Evolutionary conservation across 106 monocot genomes (phyloP).

Genomic region (Acanthochlamys bracteata): DNA sequence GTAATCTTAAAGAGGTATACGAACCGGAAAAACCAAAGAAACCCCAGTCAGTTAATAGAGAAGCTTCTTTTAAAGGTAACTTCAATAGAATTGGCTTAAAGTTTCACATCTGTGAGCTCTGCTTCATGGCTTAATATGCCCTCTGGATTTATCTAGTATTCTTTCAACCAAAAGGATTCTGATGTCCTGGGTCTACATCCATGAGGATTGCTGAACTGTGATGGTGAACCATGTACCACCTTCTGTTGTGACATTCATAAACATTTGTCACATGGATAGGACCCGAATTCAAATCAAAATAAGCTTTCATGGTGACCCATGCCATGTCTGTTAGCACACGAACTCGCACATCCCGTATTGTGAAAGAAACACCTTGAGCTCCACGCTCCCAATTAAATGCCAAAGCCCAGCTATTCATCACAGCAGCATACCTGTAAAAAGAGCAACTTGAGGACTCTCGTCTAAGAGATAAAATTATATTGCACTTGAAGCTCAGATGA

Average conservation of each 20-base stretch:
- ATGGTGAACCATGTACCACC: constrained; percentile 82
- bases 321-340: constrained; percentile 52
- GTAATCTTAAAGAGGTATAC: too few relatives aligned
- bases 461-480: background rate
- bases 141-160: too few relatives aligned
- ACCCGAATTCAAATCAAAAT: constrained; percentile 37
- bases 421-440: constrained; percentile 34
- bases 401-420: constrained; percentile 56
- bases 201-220: constrained; percentile 45
- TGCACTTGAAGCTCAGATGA: background rate
- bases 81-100: too few relatives aligned
- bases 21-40: too few relatives aligned
- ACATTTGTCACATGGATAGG: constrained; percentile 71
- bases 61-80: too few relatives aligned
- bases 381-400: constrained; percentile 56
- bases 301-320: constrained; percentile 80
- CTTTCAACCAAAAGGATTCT: constrained; percentile 1
- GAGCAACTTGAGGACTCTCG: background rate
- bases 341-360: constrained; percentile 56
- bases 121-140: too few relatives aligned
- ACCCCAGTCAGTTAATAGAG: too few relatives aligned
- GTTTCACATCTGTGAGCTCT: too few relatives aligned
- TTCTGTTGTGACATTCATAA: constrained; percentile 48
- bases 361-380: constrained; percentile 35
- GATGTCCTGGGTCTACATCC: constrained; percentile 18